Conservation (phyloP, 1,284 basidiomycete genomes). For the Sparassis latifolia region DNA sequence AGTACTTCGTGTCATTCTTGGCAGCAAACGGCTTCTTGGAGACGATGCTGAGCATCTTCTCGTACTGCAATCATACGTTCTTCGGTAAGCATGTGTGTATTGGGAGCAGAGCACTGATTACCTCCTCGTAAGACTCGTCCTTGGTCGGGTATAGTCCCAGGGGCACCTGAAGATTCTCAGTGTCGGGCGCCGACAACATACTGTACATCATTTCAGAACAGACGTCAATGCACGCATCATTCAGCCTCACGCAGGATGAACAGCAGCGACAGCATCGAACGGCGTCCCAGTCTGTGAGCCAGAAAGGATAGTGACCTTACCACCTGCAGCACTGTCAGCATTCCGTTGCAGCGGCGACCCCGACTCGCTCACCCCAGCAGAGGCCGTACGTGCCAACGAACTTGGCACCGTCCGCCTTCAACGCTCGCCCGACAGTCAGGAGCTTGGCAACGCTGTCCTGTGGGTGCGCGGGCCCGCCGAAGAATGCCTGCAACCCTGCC, state of each 20-base stretch:
- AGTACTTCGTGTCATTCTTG: conserved; percentile 51
- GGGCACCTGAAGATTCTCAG: conserved; percentile 45
- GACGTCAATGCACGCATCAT: not conserved
- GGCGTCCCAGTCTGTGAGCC: conserved; percentile 30
- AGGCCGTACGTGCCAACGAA: conserved; percentile 48
- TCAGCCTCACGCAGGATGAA: conserved; percentile 48
- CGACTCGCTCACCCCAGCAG: conserved; percentile 46
- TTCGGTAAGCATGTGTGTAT: not conserved
- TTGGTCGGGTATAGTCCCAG: conserved; percentile 55
- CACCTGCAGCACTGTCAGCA: conserved; percentile 28
- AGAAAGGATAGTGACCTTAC: conserved; percentile 44
- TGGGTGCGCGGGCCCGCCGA: conserved; percentile 43
- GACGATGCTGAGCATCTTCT: conserved; percentile 44
- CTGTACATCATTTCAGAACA: conserved; percentile 21
- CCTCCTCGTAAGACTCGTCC: conserved; percentile 54
- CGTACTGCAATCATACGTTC: conserved; percentile 30
- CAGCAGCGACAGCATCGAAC: conserved; percentile 42
- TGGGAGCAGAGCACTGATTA: conserved; percentile 19
- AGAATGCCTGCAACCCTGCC: conserved; percentile 46
- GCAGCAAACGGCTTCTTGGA: conserved; percentile 45
- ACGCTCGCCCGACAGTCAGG: conserved; percentile 34
- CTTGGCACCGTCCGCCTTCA: conserved; percentile 40
- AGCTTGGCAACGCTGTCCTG: conserved; percentile 39
- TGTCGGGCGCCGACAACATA: conserved; percentile 53
- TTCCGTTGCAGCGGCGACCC: not conserved